phyloP scores from a whole-genome alignment of 352 stramenopile genomes.

The Phytophthora sp. region DNA sequence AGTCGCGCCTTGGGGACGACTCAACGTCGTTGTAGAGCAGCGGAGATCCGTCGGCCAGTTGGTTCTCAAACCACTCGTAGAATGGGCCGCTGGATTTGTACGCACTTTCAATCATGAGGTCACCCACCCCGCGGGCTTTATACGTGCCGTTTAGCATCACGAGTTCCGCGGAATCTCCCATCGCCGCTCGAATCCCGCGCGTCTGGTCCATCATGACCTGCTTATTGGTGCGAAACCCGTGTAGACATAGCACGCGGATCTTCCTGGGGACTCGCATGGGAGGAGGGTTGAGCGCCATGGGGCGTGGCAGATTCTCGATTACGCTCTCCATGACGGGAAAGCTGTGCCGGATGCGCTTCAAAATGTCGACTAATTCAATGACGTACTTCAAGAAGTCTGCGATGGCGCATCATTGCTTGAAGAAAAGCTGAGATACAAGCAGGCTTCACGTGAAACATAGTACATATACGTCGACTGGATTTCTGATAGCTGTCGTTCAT shows the following conservation, averaged over 20 bases:
- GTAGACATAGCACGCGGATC: slow-evolving; percentile 57
- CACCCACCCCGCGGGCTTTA: slow-evolving; percentile 40
- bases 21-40: slow-evolving; percentile 44
- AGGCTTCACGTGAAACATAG: slow-evolving; percentile 14
- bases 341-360: slow-evolving; percentile 15
- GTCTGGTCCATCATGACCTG: slow-evolving; percentile 55
- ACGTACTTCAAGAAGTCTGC: slow-evolving; percentile 39
- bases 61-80: slow-evolving; percentile 56
- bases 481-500: slow-evolving; percentile 16
- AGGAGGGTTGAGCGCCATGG: slow-evolving; percentile 13
- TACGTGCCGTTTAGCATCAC: slow-evolving; percentile 50
- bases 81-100: slow-evolving; percentile 42
- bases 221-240: slow-evolving; percentile 61
- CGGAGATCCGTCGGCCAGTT: slow-evolving; percentile 31
- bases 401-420: too few species aligned
- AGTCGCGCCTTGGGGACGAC: slow-evolving; percentile 34
- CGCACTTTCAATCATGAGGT: slow-evolving; percentile 41
- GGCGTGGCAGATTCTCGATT: slow-evolving; percentile 24
- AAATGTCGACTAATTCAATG: slow-evolving; percentile 37
- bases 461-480: slow-evolving; percentile 8
- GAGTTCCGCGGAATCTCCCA: slow-evolving; percentile 46
- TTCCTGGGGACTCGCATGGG: slow-evolving; percentile 25
- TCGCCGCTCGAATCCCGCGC: slow-evolving; percentile 39
- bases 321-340: slow-evolving; percentile 16
- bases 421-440: too few species aligned